Percentiles rank a stretch among this genome's conserved stretches.
Evolutionary conservation across 2,329 filamentous ascomycete species (phyloP).

Genomic region (Ophiocordyceps polyrhachis-furcata): DNA sequence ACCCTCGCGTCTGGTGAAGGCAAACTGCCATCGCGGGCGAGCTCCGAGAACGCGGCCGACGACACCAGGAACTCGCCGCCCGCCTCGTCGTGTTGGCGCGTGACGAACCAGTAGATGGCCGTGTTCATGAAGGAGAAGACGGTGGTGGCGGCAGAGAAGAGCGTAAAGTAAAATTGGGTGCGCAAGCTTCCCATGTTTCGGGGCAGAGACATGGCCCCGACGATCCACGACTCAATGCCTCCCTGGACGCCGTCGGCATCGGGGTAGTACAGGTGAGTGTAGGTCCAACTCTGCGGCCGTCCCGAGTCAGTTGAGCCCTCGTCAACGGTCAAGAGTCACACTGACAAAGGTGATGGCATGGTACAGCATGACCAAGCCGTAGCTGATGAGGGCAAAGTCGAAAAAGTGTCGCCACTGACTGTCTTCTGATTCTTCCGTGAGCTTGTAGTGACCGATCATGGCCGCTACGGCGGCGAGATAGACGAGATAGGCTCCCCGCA

Average conservation of each 20-base stretch:
- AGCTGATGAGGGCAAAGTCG: constrained; percentile 28
- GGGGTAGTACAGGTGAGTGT: constrained; percentile 30
- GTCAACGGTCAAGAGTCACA: constrained; percentile 2
- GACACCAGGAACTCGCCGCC: background rate
- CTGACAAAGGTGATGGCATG: constrained; percentile 27
- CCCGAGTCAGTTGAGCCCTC: background rate
- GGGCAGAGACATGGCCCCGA: constrained; percentile 26
- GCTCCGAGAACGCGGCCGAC: background rate
- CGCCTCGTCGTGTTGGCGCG: constrained; percentile 10
- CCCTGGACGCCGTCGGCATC: constrained; percentile 18
- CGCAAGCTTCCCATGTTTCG: constrained; percentile 19
- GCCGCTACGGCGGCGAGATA: constrained; percentile 23
- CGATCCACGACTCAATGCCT: constrained; percentile 16
- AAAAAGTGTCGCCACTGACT: constrained; percentile 25
- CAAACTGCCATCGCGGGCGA: background rate
- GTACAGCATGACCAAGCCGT: constrained; percentile 23
- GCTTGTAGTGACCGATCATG: constrained; percentile 26
- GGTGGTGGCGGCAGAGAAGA: constrained; percentile 28
- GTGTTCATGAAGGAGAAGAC: constrained; percentile 31
- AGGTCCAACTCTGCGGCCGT: constrained; percentile 26
- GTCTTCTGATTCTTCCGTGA: constrained; percentile 19
- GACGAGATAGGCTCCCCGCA: constrained; percentile 22
- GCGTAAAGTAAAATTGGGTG: constrained; percentile 27
- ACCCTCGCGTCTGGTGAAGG: background rate
- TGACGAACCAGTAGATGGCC: constrained; percentile 29